Evolutionary conservation across 495 filamentous ascomycete species (phyloP), one percentile per base, ranked within the genome.

Genomic region (Penicillium angulare): DNA sequence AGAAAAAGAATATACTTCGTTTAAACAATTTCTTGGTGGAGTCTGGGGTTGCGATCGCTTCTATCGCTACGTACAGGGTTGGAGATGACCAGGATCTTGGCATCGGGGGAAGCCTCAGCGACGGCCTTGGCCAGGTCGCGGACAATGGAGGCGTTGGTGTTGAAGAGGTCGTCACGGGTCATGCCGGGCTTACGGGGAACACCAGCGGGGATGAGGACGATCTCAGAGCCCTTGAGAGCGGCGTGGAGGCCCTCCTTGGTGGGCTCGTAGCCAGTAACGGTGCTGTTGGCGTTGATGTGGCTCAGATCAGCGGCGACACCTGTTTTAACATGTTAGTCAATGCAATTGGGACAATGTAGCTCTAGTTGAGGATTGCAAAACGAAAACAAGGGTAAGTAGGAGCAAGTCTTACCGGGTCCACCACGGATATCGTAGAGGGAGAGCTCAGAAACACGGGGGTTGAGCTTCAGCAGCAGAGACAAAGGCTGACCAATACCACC

Each of bases 181-280:
- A 98, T 98, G 75, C 93, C 93, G 65, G 93, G 93, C 83, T 98
- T 98, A 78, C 93, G 91, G 59, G 93, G 93, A 56, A 98, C 93
- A 78, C 93, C 93, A 61, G 93, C 93, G 61, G 93, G 93, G 71
- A 98, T 97, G 62, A 98, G 85, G 61, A 98, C 90, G 61, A 98
- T 85, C 68, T 97, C 90, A 55, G 90, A 76, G 65, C 83, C 91
- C 73, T 86, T 87, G 66, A 97, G 83, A 55, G 84, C 84, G 58
- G 79, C 79, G 63, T 79, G 81, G 27, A 97, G 84, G 56, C 90
- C 90, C 46, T 80, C 76, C 43, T 84, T 75, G 51, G 83, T 87
- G 48, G 89, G 80, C 51, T 88, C 83, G 73, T 95, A 96, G 65
- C 93, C 93, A 53, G 77, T 90, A 67, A 97, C 93, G 52, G 70